These are phyloP conservation scores for Phylloporus arenicola DNA, from an alignment of 768 basidiomycete genomes.

Conservation along the genomic window DNA sequence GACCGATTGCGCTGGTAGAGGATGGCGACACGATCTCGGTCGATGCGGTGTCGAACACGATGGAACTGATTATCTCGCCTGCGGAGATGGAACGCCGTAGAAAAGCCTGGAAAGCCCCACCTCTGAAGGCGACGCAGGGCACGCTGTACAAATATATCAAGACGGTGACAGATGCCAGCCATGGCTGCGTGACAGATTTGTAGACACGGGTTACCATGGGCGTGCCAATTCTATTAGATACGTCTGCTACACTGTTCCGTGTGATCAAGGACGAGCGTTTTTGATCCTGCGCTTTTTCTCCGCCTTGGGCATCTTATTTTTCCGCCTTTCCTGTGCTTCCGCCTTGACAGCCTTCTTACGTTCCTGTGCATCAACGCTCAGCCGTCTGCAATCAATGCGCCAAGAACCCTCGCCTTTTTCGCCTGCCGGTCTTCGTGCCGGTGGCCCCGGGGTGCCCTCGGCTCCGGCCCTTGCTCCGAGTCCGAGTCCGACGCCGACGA, in stretches of 20 bases:
- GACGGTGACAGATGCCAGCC: slow-evolving; percentile 84
- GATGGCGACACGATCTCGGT: slow-evolving; percentile 87
- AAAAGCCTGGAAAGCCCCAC: slow-evolving; percentile 74
- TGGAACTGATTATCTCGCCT: slow-evolving; percentile 69
- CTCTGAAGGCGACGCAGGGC: slow-evolving; percentile 77
- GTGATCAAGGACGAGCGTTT: slow-evolving; percentile 26
- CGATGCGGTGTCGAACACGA: slow-evolving; percentile 81
- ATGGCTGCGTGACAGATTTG: slow-evolving; percentile 87
- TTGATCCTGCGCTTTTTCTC: slow-evolving; percentile 90
- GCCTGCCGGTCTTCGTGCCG: slow-evolving; percentile 87
- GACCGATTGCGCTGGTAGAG: slow-evolving; percentile 84
- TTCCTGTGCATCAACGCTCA: slow-evolving; percentile 48
- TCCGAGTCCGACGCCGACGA: slow-evolving; percentile 24
- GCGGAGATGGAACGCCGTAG: slow-evolving; percentile 75
- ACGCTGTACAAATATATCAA: slow-evolving; percentile 88
- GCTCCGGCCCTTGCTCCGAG: slow-evolving; percentile 34
- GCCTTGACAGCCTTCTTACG: slow-evolving; percentile 87
- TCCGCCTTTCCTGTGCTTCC: slow-evolving; percentile 81
- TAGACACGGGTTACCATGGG: slow-evolving; percentile 31
- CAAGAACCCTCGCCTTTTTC: slow-evolving; percentile 61
- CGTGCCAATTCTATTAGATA: slow-evolving; percentile 4
- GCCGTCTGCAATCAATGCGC: slow-evolving; percentile 5
- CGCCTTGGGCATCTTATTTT: slow-evolving; percentile 91
- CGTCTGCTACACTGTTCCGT: background rate
- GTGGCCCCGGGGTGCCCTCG: slow-evolving; percentile 74